These are phyloP conservation scores for Lichtheimia hyalospora DNA, from an alignment of 371 early-diverging fungal species.

Conservation along the genomic window DNA sequence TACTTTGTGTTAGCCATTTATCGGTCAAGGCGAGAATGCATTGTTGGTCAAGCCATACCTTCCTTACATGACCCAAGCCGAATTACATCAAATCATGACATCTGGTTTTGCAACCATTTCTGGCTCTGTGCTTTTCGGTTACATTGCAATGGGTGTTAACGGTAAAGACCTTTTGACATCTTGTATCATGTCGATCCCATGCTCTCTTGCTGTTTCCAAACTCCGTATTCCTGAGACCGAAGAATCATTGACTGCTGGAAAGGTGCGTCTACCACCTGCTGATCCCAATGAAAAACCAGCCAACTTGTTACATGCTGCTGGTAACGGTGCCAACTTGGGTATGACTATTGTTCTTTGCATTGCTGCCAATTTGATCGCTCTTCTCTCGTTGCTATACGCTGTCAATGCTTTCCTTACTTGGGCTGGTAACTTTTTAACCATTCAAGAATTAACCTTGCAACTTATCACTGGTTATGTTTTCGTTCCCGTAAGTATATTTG, in stretches of 20 bases:
- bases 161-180: conserved; percentile 74
- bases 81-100: conserved; percentile 87
- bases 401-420: conserved; percentile 76
- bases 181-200: conserved; percentile 93
- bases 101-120: conserved; percentile 91
- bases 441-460: conserved; percentile 64
- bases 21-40: conserved; percentile 88
- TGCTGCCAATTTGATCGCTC: conserved; percentile 72
- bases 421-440: conserved; percentile 74
- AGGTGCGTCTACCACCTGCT: conserved; percentile 30
- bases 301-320: conserved; percentile 83
- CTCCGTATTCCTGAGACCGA: conserved; percentile 77
- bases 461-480: conserved; percentile 74
- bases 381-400: conserved; percentile 73
- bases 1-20: conserved; percentile 47
- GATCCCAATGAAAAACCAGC: conserved; percentile 34
- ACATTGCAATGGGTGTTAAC: conserved; percentile 67
- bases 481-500: conserved; percentile 12
- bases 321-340: conserved; percentile 86
- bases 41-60: conserved; percentile 83
- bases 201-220: conserved; percentile 85
- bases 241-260: conserved; percentile 71
- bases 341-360: conserved; percentile 77
- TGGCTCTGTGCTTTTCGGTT: conserved; percentile 81
- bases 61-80: conserved; percentile 82